Percentiles rank a stretch among this genome's conserved stretches.
phyloP scores from a whole-genome alignment of 2,329 filamentous ascomycete species.

The Scedosporium apiospermum region DNA sequence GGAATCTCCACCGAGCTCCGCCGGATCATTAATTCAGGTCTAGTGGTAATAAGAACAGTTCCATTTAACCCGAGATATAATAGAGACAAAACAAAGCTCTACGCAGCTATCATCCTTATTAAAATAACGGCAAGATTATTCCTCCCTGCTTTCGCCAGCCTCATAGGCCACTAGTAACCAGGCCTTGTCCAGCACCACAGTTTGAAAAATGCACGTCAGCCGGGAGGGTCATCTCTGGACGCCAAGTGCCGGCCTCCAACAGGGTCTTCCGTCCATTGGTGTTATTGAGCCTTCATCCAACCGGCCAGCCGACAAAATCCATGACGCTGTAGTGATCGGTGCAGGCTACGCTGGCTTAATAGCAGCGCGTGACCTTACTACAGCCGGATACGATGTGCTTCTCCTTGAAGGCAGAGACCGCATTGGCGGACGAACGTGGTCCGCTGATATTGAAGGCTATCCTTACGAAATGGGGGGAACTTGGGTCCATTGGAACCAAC shows the following conservation, averaged over 20 bases:
- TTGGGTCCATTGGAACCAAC: slow-evolving; percentile 31
- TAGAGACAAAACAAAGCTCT: too few species aligned
- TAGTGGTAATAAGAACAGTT: too few species aligned
- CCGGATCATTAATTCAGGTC: too few species aligned
- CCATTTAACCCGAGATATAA: too few species aligned
- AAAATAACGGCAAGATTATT: too few species aligned
- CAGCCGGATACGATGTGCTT: slow-evolving; percentile 25
- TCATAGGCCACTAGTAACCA: too few species aligned
- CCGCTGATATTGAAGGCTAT: slow-evolving; percentile 30
- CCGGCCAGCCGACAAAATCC: not conserved
- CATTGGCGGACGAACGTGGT: slow-evolving; percentile 38
- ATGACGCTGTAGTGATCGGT: not conserved
- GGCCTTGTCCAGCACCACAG: too few species aligned
- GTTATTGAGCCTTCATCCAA: not conserved
- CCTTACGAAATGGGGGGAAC: slow-evolving; percentile 39
- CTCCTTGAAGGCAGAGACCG: slow-evolving; percentile 37
- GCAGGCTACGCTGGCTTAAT: not conserved
- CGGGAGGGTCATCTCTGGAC: not conserved
- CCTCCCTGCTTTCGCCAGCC: too few species aligned
- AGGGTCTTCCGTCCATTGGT: not conserved
- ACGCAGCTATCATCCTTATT: too few species aligned
- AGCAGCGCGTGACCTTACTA: not conserved
- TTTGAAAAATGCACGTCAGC: too few species aligned
- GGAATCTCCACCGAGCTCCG: too few species aligned
- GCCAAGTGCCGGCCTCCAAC: not conserved